phyloP scores from a whole-genome alignment of 1,284 basidiomycete species.

The Lentinus polychrous region DNA sequence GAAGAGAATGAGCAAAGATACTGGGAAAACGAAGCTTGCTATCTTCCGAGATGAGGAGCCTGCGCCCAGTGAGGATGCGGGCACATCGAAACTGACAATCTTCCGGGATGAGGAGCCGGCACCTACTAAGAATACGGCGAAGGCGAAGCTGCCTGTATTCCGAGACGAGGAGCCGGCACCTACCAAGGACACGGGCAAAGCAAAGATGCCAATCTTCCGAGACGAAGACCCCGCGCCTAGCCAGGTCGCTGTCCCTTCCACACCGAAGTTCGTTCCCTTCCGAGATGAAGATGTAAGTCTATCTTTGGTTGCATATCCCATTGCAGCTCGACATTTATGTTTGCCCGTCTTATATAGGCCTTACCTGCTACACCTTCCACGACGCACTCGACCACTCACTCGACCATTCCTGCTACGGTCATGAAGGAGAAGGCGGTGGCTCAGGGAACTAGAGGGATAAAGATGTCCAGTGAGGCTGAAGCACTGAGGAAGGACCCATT shows the following conservation, averaged over 20 bases:
- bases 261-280: conserved; percentile 60
- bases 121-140: not conserved
- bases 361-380: conserved; percentile 19
- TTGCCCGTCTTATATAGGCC: conserved; percentile 2
- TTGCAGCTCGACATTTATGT: too few species aligned
- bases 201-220: conserved; percentile 4
- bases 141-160: conserved; percentile 17
- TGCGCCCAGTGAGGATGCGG: not conserved
- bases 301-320: not conserved
- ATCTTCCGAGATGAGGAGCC: conserved; percentile 12
- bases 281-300: conserved; percentile 51
- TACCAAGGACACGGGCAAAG: not conserved
- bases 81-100: conserved; percentile 7
- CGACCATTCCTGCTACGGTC: conserved; percentile 37
- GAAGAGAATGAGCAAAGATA: not conserved
- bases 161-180: conserved; percentile 19
- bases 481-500: conserved; percentile 69
- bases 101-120: conserved; percentile 10
- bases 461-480: conserved; percentile 57
- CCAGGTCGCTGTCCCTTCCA: conserved; percentile 28
- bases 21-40: conserved; percentile 6
- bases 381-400: conserved; percentile 18
- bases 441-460: conserved; percentile 13
- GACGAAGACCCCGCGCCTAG: conserved; percentile 13
- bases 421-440: conserved; percentile 51